Evolutionary conservation across 2,329 filamentous ascomycete genomes (phyloP).

Genomic region (Ophiognomonia clavigignenti-juglandacearum): DNA sequence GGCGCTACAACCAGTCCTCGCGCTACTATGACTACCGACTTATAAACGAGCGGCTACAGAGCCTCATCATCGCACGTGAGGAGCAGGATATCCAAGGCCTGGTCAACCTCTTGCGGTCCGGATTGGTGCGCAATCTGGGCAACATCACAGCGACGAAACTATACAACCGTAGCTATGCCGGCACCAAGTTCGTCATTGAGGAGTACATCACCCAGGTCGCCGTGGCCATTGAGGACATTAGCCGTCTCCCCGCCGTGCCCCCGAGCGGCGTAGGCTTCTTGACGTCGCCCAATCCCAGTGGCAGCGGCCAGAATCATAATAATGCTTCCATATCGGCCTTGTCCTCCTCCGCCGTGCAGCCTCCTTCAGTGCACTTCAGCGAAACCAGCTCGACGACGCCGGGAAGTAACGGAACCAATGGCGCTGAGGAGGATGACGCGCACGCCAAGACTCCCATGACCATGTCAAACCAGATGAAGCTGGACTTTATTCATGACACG

Average conservation of each 20-base stretch:
- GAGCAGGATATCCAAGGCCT: slow-evolving; percentile 64
- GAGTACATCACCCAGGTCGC: slow-evolving; percentile 84
- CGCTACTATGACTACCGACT: slow-evolving; percentile 83
- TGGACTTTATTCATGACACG: slow-evolving; percentile 82
- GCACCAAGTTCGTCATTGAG: slow-evolving; percentile 86
- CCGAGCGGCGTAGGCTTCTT: slow-evolving; percentile 8
- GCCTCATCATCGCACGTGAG: slow-evolving; percentile 39
- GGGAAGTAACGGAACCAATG: slow-evolving; percentile 1
- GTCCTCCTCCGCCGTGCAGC: neutral
- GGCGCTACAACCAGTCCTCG: slow-evolving; percentile 77
- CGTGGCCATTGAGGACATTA: slow-evolving; percentile 75
- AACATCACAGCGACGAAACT: slow-evolving; percentile 80
- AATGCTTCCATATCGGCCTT: neutral
- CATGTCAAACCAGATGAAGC: slow-evolving; percentile 45
- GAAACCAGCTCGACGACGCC: slow-evolving; percentile 8
- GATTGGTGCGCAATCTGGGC: slow-evolving; percentile 77
- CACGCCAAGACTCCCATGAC: slow-evolving; percentile 12
- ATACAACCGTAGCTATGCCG: slow-evolving; percentile 80
- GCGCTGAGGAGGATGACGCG: neutral
- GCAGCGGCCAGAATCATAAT: neutral
- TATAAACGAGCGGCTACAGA: slow-evolving; percentile 71
- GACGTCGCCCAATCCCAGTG: neutral
- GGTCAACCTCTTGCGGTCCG: slow-evolving; percentile 75
- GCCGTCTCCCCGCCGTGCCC: slow-evolving; percentile 44
- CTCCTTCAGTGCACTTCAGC: slow-evolving; percentile 14